Evolutionary conservation across 2,329 filamentous ascomycete species (phyloP).

Genomic region (Capronia coronata): DNA sequence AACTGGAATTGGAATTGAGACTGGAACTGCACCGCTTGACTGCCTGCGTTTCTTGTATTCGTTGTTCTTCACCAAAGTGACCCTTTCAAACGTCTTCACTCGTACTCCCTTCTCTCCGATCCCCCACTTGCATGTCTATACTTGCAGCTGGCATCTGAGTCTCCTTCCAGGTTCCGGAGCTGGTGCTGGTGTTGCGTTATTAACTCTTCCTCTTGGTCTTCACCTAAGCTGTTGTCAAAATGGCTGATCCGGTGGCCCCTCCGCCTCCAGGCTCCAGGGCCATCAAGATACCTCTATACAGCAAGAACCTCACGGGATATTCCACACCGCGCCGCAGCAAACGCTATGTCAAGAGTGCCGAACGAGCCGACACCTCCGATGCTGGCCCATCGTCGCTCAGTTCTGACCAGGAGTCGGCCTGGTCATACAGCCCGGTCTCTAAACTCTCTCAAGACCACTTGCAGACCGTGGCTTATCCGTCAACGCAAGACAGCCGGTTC

Average conservation of each 20-base stretch:
- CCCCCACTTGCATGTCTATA: conserved; percentile 4
- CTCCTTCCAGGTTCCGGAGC: conserved; percentile 3
- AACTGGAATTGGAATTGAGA: too few relatives aligned
- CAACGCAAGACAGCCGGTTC: conserved; percentile 10
- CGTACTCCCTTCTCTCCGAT: not conserved
- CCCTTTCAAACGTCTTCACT: not conserved
- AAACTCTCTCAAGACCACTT: conserved; percentile 10
- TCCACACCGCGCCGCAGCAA: conserved; percentile 18
- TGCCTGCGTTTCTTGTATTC: not conserved
- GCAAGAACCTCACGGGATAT: conserved; percentile 11
- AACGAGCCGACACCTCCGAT: conserved; percentile 20
- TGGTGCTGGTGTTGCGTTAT: conserved; percentile 6
- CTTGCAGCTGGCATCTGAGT: not conserved
- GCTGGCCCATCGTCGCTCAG: conserved; percentile 25
- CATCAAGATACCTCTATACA: conserved; percentile 28
- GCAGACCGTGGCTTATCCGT: conserved; percentile 16
- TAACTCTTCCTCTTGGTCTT: conserved; percentile 1
- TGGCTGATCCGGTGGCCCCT: conserved; percentile 15
- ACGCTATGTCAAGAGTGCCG: conserved; percentile 15
- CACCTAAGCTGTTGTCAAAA: conserved; percentile 7
- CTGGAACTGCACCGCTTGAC: not conserved
- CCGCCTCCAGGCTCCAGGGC: conserved; percentile 24
- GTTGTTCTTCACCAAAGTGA: not conserved
- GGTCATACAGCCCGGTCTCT: conserved; percentile 20
- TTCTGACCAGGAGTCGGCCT: conserved; percentile 20